Evolutionary conservation across 352 stramenopile genomes (phyloP).

Genomic region (Globisporangium sylvaticum): DNA sequence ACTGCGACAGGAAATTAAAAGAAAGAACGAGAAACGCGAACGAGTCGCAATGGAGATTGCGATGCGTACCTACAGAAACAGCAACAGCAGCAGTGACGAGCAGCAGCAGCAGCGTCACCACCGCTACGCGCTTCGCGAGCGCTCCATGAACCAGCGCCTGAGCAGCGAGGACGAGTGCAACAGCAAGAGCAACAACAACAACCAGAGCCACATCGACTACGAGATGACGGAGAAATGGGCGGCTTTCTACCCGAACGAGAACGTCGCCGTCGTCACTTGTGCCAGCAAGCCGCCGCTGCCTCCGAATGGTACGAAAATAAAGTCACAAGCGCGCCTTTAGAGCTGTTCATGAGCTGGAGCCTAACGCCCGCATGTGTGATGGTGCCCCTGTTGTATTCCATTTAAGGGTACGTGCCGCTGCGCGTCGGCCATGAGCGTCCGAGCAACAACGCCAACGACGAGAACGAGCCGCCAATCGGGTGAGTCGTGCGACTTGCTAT

Average conservation of each 20-base stretch:
- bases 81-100: not conserved
- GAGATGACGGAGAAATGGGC: conserved; percentile 44
- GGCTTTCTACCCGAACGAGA: conserved; percentile 47
- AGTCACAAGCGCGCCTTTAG: not conserved
- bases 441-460: conserved; percentile 17
- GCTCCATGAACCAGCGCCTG: not conserved
- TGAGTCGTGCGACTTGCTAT: conserved; percentile 7
- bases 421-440: conserved; percentile 38
- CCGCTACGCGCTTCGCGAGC: conserved; percentile 4
- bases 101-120: not conserved
- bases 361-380: not conserved
- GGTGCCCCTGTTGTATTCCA: not conserved
- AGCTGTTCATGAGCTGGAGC: not conserved
- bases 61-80: not conserved
- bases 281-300: conserved; percentile 48
- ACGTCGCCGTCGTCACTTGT: conserved; percentile 56
- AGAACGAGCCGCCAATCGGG: conserved; percentile 29
- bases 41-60: not conserved
- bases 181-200: conserved; percentile 1
- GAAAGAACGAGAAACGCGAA: not conserved
- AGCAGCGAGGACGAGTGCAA: not conserved
- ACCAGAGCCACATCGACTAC: conserved; percentile 8
- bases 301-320: conserved; percentile 32
- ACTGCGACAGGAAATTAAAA: not conserved
- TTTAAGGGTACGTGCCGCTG: conserved; percentile 53